Conservation (phyloP, 345 rosid species). For the Pistacia vera region DNA sequence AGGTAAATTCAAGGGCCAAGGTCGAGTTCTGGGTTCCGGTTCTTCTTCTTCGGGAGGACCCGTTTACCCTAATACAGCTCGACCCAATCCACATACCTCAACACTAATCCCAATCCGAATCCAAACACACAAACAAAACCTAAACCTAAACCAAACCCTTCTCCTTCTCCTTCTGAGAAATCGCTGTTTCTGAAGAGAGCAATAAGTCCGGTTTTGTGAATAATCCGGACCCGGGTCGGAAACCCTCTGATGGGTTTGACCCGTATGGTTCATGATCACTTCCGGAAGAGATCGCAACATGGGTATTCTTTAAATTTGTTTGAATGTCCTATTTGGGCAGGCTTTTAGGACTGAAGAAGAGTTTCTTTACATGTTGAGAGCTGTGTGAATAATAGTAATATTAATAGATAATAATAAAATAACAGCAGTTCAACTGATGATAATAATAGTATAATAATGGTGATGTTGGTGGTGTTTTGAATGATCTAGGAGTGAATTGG, state of each 20-base stretch:
- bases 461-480: conserved; percentile 19
- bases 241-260: conserved; percentile 61
- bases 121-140: background rate
- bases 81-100: conserved; percentile 45
- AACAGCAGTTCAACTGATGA: background rate
- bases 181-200: conserved; percentile 35
- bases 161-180: conserved; percentile 40
- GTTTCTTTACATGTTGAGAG: conserved; percentile 73
- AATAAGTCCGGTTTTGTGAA: conserved; percentile 32
- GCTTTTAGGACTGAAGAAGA: conserved; percentile 68
- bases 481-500: conserved; percentile 36
- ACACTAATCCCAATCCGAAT: conserved; percentile 34
- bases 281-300: conserved; percentile 73
- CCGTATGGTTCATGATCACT: conserved; percentile 70
- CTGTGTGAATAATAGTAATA: conserved; percentile 41
- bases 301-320: conserved; percentile 67
- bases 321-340: conserved; percentile 78
- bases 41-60: conserved; percentile 57
- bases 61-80: conserved; percentile 44
- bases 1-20: conserved; percentile 86
- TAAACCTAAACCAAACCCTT: conserved; percentile 19
- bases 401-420: no score
- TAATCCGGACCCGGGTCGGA: conserved; percentile 31
- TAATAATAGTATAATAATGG: conserved; percentile 22
- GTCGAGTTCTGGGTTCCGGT: conserved; percentile 69